Evolutionary conservation across 495 filamentous ascomycete genomes (phyloP).

Genomic region (Entonaema liquescens): DNA sequence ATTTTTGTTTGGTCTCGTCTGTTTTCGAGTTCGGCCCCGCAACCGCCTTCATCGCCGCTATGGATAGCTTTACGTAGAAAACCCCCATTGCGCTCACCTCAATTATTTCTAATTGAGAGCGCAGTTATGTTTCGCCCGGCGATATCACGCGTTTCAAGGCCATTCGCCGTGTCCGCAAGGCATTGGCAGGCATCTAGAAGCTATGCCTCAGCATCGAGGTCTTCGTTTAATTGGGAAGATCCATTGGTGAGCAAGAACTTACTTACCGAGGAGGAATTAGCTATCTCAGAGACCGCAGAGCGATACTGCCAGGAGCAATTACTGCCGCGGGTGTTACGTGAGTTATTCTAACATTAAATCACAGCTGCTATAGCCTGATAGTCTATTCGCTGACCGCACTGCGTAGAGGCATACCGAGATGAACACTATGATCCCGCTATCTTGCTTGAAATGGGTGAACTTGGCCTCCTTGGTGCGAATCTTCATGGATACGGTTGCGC

Average conservation of each 20-base stretch:
- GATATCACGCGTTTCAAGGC: conserved; percentile 33
- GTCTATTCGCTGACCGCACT: conserved; percentile 20
- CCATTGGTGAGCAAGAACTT: conserved; percentile 77
- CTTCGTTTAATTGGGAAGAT: conserved; percentile 90
- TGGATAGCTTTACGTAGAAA: conserved; percentile 10
- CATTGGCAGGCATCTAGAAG: conserved; percentile 36
- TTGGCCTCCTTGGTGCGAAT: conserved; percentile 89
- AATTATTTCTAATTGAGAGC: conserved; percentile 30
- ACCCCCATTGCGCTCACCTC: conserved; percentile 16
- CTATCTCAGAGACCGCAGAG: conserved; percentile 86
- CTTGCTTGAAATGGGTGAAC: conserved; percentile 92
- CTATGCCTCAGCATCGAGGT: conserved; percentile 53
- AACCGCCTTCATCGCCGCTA: conserved; percentile 19
- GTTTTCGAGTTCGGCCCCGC: conserved; percentile 26
- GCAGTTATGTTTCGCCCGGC: conserved; percentile 40
- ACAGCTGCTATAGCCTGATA: background rate
- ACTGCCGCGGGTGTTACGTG: conserved; percentile 87
- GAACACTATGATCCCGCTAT: conserved; percentile 92
- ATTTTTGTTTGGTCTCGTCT: conserved; percentile 8
- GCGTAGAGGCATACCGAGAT: conserved; percentile 88
- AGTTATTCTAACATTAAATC: conserved; percentile 42
- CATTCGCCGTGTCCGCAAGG: conserved; percentile 17
- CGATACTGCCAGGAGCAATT: conserved; percentile 92
- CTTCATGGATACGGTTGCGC: conserved; percentile 94
- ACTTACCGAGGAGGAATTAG: conserved; percentile 88